A percentile compares a stretch with the other conserved stretches of the same genome.
Evolutionary conservation across 2,329 filamentous ascomycete genomes (phyloP).

Genomic region (Colletotrichum nymphaeae): DNA sequence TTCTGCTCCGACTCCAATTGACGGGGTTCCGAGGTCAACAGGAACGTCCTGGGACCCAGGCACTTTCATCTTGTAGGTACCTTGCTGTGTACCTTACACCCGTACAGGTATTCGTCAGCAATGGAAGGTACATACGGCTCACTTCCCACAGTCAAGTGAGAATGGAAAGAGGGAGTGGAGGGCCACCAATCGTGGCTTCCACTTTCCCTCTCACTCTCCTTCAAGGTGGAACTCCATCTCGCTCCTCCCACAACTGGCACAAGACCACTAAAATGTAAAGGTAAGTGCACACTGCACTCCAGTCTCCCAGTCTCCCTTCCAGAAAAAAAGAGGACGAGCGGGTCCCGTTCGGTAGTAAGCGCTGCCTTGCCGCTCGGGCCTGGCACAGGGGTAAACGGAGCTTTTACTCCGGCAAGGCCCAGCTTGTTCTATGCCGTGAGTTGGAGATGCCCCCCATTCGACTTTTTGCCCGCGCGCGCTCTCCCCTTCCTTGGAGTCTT

Average conservation of each 20-base stretch:
- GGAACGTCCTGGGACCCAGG: not conserved
- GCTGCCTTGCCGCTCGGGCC: slow-evolving; percentile 32
- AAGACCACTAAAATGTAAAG: not conserved
- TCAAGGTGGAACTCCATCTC: not conserved
- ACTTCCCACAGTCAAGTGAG: not conserved
- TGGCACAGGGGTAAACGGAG: slow-evolving; percentile 30
- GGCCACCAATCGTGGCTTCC: not conserved
- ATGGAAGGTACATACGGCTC: too few species aligned
- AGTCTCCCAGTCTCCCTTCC: not conserved
- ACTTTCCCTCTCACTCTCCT: not conserved
- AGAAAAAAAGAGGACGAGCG: slow-evolving; percentile 2
- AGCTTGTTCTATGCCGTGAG: not conserved
- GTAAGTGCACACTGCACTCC: not conserved
- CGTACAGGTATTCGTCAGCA: too few species aligned
- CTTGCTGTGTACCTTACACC: not conserved
- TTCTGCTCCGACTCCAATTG: not conserved
- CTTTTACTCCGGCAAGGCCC: slow-evolving; percentile 35
- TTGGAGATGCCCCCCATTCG: slow-evolving; percentile 21
- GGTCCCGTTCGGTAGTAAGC: slow-evolving; percentile 24
- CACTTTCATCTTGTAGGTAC: not conserved
- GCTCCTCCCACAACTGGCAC: not conserved
- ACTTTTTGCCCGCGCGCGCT: not conserved
- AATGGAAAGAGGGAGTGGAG: not conserved
- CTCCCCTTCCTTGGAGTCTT: not conserved
- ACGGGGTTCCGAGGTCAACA: not conserved